phyloP scores from a whole-genome alignment of 2,329 filamentous ascomycete genomes.

The Alternaria sp. region DNA sequence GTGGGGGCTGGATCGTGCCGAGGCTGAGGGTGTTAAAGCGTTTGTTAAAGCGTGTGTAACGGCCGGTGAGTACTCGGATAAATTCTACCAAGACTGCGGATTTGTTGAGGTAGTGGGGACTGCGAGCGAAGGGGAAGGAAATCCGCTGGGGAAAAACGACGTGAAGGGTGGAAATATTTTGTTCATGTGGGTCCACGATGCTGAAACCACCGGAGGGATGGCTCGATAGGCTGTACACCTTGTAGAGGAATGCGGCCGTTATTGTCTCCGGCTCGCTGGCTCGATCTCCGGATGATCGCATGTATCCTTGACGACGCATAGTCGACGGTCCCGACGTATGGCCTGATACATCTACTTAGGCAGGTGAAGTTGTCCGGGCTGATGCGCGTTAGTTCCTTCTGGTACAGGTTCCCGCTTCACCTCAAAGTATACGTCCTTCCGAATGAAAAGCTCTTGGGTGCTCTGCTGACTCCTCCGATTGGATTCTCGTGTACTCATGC shows the following conservation, averaged over 20 bases:
- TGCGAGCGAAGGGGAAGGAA: slow-evolving; percentile 41
- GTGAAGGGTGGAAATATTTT: slow-evolving; percentile 43
- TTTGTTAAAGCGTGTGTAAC: slow-evolving; percentile 33
- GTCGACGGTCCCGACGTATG: too few species aligned
- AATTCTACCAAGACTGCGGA: slow-evolving; percentile 49
- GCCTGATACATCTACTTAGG: not conserved
- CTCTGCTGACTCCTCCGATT: slow-evolving; percentile 26
- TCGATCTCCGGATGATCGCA: too few species aligned
- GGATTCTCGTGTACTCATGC: slow-evolving; percentile 1
- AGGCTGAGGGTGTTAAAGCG: slow-evolving; percentile 46
- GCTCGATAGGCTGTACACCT: too few species aligned
- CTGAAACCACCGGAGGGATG: too few species aligned
- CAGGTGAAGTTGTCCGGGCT: not conserved
- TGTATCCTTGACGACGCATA: too few species aligned
- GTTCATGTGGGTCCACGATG: slow-evolving; percentile 30
- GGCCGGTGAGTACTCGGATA: slow-evolving; percentile 44
- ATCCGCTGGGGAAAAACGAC: slow-evolving; percentile 30
- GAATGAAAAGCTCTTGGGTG: slow-evolving; percentile 32
- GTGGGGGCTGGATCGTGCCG: slow-evolving; percentile 52
- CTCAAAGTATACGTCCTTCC: slow-evolving; percentile 28
- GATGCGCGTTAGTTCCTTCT: not conserved
- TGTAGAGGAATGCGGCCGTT: too few species aligned
- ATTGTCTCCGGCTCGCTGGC: too few species aligned
- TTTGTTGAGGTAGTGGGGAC: slow-evolving; percentile 44
- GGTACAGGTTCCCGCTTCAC: slow-evolving; percentile 15